phyloP scores from a whole-genome alignment of 2,329 filamentous ascomycete genomes.

The Pseudocercospora eumusae region DNA sequence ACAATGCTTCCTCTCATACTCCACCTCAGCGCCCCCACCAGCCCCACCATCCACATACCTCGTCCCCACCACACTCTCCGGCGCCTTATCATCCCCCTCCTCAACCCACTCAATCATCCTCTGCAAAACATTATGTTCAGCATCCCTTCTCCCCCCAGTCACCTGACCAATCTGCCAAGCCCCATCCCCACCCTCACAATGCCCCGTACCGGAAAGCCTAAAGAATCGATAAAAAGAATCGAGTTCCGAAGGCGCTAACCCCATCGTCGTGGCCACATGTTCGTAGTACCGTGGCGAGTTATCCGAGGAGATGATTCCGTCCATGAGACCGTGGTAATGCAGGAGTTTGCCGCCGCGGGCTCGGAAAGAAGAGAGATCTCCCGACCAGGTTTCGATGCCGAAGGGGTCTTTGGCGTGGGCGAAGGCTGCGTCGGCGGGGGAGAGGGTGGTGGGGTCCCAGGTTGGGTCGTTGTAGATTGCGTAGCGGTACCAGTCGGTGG shows the following conservation, averaged over 20 bases:
- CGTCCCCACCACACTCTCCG: conserved; percentile 41
- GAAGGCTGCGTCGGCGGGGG: conserved; percentile 41
- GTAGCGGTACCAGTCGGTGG: conserved; percentile 52
- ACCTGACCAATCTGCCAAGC: conserved; percentile 46
- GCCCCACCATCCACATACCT: conserved; percentile 46
- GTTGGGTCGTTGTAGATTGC: conserved; percentile 49
- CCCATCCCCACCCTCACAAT: conserved; percentile 52
- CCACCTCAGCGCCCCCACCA: conserved; percentile 43
- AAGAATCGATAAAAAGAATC: conserved; percentile 58
- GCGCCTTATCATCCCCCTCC: conserved; percentile 32
- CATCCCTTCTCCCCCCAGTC: conserved; percentile 18
- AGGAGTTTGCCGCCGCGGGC: conserved; percentile 50
- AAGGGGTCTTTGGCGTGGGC: conserved; percentile 40
- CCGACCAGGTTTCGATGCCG: conserved; percentile 46
- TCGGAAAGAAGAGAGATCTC: conserved; percentile 45
- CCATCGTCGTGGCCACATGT: conserved; percentile 48
- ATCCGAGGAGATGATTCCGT: conserved; percentile 44
- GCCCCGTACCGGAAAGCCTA: conserved; percentile 53
- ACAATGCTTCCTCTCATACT: conserved; percentile 52
- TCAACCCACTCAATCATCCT: conserved; percentile 46
- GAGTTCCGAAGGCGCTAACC: conserved; percentile 48
- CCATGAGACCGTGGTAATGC: conserved; percentile 48
- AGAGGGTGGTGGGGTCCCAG: conserved; percentile 45
- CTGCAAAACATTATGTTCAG: conserved; percentile 50
- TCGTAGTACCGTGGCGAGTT: conserved; percentile 52